Evolutionary conservation across 768 basidiomycete species (phyloP).

Genomic region (Scleroderma citrinum): DNA sequence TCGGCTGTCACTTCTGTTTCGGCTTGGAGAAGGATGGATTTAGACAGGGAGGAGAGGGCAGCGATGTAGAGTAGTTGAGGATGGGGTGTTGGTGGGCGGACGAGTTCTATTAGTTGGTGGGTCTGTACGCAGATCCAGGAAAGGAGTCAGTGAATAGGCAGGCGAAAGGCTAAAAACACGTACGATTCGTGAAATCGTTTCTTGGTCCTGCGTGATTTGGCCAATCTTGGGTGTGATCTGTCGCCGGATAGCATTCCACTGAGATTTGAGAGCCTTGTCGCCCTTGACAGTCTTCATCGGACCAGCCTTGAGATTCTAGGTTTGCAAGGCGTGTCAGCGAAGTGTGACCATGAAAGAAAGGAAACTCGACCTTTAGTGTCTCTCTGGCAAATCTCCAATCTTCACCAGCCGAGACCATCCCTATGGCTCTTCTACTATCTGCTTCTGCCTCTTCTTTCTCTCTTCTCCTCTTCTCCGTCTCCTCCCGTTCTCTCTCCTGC

Average conservation of each 20-base stretch:
- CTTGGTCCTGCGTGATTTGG: constrained; percentile 69
- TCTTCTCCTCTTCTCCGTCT: constrained; percentile 37
- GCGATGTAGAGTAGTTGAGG: constrained; percentile 56
- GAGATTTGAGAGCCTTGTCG: constrained; percentile 45
- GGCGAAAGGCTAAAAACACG: constrained; percentile 2
- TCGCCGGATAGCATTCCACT: constrained; percentile 65
- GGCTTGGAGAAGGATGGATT: constrained; percentile 84
- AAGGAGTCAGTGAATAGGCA: constrained; percentile 8
- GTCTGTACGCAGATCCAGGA: constrained; percentile 22
- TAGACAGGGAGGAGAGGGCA: constrained; percentile 81
- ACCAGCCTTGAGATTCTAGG: constrained; percentile 57
- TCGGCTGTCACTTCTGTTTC: constrained; percentile 92
- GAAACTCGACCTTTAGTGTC: constrained; percentile 43
- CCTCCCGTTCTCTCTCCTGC: constrained; percentile 35
- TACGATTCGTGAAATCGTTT: constrained; percentile 61
- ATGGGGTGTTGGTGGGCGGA: constrained; percentile 27
- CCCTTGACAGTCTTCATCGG: constrained; percentile 61
- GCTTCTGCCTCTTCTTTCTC: constrained; percentile 29
- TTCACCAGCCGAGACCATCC: constrained; percentile 49
- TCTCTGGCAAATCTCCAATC: constrained; percentile 61
- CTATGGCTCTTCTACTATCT: constrained; percentile 36
- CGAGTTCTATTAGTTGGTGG: constrained; percentile 37
- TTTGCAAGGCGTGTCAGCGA: too few relatives aligned
- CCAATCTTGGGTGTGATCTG: constrained; percentile 84
- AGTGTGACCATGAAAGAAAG: too few relatives aligned